Evolutionary conservation across 495 filamentous ascomycete species (phyloP).

Genomic region (Sphaerosporella brunnea): DNA sequence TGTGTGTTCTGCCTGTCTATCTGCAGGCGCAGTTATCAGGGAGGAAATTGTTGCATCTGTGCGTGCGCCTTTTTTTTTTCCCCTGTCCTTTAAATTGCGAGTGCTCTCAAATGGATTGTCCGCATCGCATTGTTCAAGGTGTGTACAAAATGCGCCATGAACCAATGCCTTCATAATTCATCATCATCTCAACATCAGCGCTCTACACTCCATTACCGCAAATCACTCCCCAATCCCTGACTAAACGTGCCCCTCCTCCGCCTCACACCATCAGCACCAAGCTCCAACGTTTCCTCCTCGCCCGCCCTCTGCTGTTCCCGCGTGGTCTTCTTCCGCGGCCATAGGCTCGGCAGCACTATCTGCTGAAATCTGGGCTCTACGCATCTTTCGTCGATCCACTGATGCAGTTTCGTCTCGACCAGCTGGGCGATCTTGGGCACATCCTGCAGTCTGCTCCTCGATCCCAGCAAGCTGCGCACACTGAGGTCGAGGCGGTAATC

Average conservation of each 20-base stretch:
- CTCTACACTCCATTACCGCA: background rate
- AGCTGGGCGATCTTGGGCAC: conserved; percentile 95
- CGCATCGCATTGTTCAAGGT: too few relatives aligned
- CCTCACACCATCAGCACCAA: conserved; percentile 4
- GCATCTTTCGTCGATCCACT: conserved; percentile 92
- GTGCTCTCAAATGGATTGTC: too few relatives aligned
- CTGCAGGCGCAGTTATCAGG: too few relatives aligned
- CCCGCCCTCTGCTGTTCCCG: conserved; percentile 29
- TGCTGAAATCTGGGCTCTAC: conserved; percentile 94
- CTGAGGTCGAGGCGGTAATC: conserved; percentile 89
- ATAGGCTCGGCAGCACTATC: conserved; percentile 78
- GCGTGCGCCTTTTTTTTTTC: too few relatives aligned
- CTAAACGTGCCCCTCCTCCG: conserved; percentile 1
- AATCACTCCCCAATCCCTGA: background rate
- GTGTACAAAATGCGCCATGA: too few relatives aligned
- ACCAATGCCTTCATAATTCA: too few relatives aligned
- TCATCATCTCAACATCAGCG: background rate
- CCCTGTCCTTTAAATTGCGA: too few relatives aligned
- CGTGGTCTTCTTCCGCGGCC: conserved; percentile 78
- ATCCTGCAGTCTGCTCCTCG: conserved; percentile 75
- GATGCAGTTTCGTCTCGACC: conserved; percentile 74
- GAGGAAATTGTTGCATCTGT: too few relatives aligned
- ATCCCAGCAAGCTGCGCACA: conserved; percentile 80
- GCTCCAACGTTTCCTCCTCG: conserved; percentile 3
- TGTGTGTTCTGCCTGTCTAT: too few relatives aligned